Conservation (phyloP, 2,329 filamentous ascomycete genomes). For the Drechslerella stenobrocha region DNA sequence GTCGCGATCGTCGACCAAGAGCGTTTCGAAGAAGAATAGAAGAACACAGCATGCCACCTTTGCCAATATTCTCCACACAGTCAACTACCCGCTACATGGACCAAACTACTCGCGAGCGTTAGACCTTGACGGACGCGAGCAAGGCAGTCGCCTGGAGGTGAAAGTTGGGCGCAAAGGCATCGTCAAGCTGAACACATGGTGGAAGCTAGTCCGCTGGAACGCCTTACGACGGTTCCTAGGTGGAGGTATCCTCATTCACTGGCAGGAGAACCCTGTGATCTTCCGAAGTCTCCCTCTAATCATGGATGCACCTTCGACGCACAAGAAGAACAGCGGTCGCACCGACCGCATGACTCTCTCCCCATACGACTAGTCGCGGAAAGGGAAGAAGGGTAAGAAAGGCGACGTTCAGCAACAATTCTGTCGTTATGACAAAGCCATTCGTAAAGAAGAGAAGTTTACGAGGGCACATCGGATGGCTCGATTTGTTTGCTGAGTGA, state of each 20-base stretch:
- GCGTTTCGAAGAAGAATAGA: conserved; percentile 68
- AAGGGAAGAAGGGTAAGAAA: background rate
- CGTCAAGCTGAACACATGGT: conserved; percentile 72
- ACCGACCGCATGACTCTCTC: conserved; percentile 31
- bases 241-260: conserved; percentile 67
- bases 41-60: conserved; percentile 70
- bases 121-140: conserved; percentile 64
- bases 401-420: background rate
- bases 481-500: conserved; percentile 29
- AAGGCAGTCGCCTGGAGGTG: conserved; percentile 67
- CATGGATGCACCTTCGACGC: conserved; percentile 31
- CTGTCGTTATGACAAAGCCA: conserved; percentile 11
- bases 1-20: conserved; percentile 64
- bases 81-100: conserved; percentile 69
- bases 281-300: conserved; percentile 62
- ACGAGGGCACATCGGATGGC: conserved; percentile 6
- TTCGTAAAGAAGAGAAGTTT: conserved; percentile 15
- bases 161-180: conserved; percentile 64
- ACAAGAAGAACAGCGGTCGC: conserved; percentile 30
- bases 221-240: conserved; percentile 65
- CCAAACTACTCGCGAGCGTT: conserved; percentile 69
- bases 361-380: conserved; percentile 33
- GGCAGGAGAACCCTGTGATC: conserved; percentile 65
- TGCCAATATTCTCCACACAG: conserved; percentile 66
- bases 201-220: conserved; percentile 69